Evolutionary conservation across 768 basidiomycete genomes (phyloP).

Genomic region (Trametopsis cervina): DNA sequence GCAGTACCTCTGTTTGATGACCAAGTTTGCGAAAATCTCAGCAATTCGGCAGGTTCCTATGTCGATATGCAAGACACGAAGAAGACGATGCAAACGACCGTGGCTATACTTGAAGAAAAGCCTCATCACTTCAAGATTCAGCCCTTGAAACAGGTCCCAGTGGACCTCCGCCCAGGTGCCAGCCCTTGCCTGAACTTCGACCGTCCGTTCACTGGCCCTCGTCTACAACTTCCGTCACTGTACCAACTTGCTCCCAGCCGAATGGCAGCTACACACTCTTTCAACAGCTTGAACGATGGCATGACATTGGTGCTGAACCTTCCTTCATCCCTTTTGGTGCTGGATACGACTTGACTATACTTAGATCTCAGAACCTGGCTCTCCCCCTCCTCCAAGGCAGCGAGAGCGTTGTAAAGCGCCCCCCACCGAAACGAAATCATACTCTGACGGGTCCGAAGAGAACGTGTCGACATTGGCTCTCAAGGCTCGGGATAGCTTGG

Average conservation of each 20-base stretch:
- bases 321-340: neutral
- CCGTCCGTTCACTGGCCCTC: constrained; percentile 3
- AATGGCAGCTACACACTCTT: constrained; percentile 5
- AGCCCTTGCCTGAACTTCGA: constrained; percentile 10
- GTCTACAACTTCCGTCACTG: constrained; percentile 1
- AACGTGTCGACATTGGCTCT: neutral
- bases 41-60: neutral
- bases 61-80: neutral
- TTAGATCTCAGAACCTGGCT: neutral
- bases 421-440: neutral
- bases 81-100: constrained; percentile 15
- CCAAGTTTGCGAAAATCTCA: neutral
- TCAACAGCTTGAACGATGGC: constrained; percentile 1
- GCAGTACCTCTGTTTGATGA: neutral
- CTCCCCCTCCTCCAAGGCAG: neutral
- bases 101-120: constrained; percentile 12
- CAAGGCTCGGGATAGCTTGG: neutral
- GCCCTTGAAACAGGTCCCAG: constrained; percentile 10
- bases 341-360: neutral
- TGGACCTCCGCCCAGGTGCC: neutral
- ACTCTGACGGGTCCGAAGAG: neutral
- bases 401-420: neutral
- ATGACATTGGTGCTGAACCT: neutral
- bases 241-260: constrained; percentile 8
- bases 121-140: constrained; percentile 13